Base-by-base conservation (phyloP, 129 eudicot genomes). In the Pittosporum tobira region DNA sequence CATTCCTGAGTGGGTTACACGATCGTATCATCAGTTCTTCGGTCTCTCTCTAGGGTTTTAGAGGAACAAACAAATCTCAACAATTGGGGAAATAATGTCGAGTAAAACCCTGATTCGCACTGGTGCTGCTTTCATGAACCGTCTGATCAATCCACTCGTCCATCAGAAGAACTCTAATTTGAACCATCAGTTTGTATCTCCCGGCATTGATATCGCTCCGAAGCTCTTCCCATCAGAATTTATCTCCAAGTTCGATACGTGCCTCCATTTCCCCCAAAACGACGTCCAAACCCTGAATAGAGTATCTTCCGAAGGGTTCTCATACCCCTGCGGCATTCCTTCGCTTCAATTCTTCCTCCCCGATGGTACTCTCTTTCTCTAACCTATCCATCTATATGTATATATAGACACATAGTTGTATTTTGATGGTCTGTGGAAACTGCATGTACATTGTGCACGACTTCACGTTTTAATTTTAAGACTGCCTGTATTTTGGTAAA, bases 51-150 rank as follows among this genome's bases (percentile, higher is more conserved):
- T 40, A 3, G 37, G 37, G 57, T 12, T 54, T 14, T 13, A 24
- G 58, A 25, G n/a, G n/a, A n/a, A n/a, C n/a, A n/a, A n/a, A n/a
- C n/a, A n/a, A 12, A n/a, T 3, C 27, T 51, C 51, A 27, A 38
- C 62, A 6, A 5, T 34, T 34, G 40, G 27, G 59, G 44, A 67
- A 73, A n/a, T n/a, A 71, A 84, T 88, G 94, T 62, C 84, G 58
- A 58, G 80, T 63, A 88, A 81, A 84, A 78, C 96, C 80, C 84
- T 88, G 68, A 55, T 88, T 58, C 94, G 96, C 47, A 29, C 87
- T 51, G 89, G 96, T 71, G 77, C 59, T 62, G 57, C 87, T 10
- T 26, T 78, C 25, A 31, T 71, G 57, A 70, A 59, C 58, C 94
- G 89, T 36, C 22, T 84, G 18, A 42, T 61, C 26, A 77, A n/a